Evolutionary conservation across 2,329 filamentous ascomycete genomes (phyloP), one percentile per base, ranked within the genome.

Genomic region (Colletotrichum filicis): DNA sequence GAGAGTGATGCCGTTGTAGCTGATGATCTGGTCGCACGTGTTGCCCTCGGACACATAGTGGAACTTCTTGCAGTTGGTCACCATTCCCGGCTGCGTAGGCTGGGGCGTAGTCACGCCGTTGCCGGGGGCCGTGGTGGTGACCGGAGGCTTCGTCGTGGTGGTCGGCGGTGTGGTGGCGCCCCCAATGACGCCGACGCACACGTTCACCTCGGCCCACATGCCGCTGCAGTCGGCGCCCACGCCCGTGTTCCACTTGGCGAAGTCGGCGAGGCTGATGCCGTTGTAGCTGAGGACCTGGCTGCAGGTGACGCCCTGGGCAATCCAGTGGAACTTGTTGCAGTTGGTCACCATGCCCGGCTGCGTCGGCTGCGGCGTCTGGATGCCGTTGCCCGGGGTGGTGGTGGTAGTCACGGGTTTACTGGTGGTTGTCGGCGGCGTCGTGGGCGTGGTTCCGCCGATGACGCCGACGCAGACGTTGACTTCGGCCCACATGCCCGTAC

Each of bases 51-150:
- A 28, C 0, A 81, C 72, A 4, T 74, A 62, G 67, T 80, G 73
- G 61, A 81, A 82, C 52, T 74, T 78, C 5, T 79, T 76, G 32
- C 80, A 81, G 66, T 79, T 79, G 8, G 66, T 67, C 11, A 72
- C 69, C 52, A 72, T 72, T 2, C 63, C 63, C 26, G 63, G 63
- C 26, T 72, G 69, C 1, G 59, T 68, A 2, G 35, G 35, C 67
- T 61, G 30, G 71, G 32, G 32, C 32, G 32, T 35, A 35, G 32
- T 35, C 11, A 35, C 32, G 32, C 32, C 32, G 32, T 35, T 35
- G 32, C 32, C 32, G 32, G 32, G 32, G 32, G 32, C 11, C 32
- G 32, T 35, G 32, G 32, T 35, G 32, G 32, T 5, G 32, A 35
- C 32, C 4, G 32, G 32, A 35, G 32, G 32, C 32, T 35, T 35